Base-by-base conservation (phyloP, 805 yeast species). In the Ogataea parapolymorpha region DNA sequence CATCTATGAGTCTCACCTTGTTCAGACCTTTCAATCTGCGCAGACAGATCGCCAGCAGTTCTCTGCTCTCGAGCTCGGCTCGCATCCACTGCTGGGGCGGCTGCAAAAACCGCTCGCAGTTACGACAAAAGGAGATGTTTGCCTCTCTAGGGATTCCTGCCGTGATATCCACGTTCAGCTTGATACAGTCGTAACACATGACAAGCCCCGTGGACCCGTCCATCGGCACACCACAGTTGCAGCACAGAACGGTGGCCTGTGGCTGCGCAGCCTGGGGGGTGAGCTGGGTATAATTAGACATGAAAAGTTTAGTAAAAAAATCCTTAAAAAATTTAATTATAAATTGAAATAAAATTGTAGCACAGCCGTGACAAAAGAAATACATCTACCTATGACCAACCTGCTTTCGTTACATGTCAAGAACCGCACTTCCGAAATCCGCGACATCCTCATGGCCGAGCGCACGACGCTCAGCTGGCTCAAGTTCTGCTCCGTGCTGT, bases 181-280 rank as follows among this genome's bases (percentile, higher is more conserved):
- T 87, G 61, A 93, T 86, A 79, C 99, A 93, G 66, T 93, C 98
- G 72, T 86, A 82, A 70, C 99, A 93, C 95, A 91, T 88, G 20
- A 89, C 95, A 42, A 90, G 69, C 11, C 96, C 96, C 18, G 79
- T 68, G 17, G 97, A 87, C 32, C 98, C 98, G 61, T 93, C 98
- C 78, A 93, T 87, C 32, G 98, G 97, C 42, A 85, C 87, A 68
- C 98, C 98, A 82, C 99, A 93, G 82, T 87, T 88, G 68, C 95
- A 89, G 73, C 99, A 93, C 44, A 93, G 78, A 46, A 93, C 93
- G 2, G 98, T 93, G 25, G 97, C 95, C 31, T 53, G 55, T 29
- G 48, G 46, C 11, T 53, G 55, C 9, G 46, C 49, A 14, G 52
- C 56, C 32, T 66, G 69, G 17, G 58, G 59, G 17, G 56, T 52